Conservation (phyloP, 1,284 basidiomycete species). For the Marasmius fiardii region DNA sequence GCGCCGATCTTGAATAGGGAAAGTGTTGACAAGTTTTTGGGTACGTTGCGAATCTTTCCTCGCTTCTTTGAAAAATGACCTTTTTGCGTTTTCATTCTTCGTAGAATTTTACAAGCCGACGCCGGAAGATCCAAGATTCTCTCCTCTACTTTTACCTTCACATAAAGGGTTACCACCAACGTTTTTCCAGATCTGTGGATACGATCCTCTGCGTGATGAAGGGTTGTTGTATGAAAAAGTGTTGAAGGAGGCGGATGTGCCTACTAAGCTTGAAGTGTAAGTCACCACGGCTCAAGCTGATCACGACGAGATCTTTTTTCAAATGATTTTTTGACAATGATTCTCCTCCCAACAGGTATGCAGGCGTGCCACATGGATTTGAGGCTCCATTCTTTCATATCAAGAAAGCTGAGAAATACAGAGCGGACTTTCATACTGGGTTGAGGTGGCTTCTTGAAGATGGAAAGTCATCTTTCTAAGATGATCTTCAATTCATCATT, state of each 20-base stretch:
- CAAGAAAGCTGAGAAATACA: background rate
- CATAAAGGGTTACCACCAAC: conserved; percentile 11
- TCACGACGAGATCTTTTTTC: too few relatives aligned
- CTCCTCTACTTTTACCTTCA: conserved; percentile 7
- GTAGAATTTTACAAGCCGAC: background rate
- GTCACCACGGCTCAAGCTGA: too few relatives aligned
- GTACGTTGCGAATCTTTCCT: background rate
- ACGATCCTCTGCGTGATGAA: conserved; percentile 15
- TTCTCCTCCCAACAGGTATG: conserved; percentile 6
- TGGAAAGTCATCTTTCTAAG: too few relatives aligned
- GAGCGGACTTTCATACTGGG: background rate
- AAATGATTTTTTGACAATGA: background rate
- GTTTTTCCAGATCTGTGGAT: conserved; percentile 12
- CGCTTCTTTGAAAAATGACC: too few relatives aligned
- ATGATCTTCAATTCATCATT: too few relatives aligned
- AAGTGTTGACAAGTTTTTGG: background rate
- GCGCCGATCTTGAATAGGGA: conserved; percentile 3
- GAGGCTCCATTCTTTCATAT: background rate
- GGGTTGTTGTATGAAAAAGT: conserved; percentile 12
- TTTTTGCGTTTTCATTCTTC: background rate
- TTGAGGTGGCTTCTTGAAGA: background rate
- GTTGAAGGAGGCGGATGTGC: conserved; percentile 7
- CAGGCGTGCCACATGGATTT: conserved; percentile 12
- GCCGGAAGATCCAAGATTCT: conserved; percentile 8
- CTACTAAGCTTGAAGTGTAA: conserved; percentile 12